phyloP scores from a whole-genome alignment of 2,329 filamentous ascomycete species.

The Paramyrothecium sp. region DNA sequence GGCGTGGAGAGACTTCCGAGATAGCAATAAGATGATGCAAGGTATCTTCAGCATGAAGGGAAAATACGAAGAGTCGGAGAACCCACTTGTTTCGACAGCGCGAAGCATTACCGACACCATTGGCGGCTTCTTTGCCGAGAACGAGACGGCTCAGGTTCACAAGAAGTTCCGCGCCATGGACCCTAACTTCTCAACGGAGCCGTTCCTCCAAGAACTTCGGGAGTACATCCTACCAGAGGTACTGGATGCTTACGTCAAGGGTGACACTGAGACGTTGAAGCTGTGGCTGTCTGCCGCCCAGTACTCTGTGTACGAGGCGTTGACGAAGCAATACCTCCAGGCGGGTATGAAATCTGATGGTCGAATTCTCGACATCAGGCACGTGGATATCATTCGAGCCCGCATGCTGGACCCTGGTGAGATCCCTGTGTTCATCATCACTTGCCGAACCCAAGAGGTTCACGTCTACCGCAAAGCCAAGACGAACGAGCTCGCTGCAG shows the following conservation, averaged over 20 bases:
- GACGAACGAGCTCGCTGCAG: slow-evolving; percentile 82
- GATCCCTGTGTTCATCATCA: slow-evolving; percentile 95
- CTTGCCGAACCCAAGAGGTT: slow-evolving; percentile 93
- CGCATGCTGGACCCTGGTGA: slow-evolving; percentile 82
- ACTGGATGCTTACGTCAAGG: slow-evolving; percentile 96
- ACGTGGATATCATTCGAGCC: slow-evolving; percentile 83
- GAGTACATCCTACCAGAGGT: slow-evolving; percentile 98
- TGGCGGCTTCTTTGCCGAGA: slow-evolving; percentile 95
- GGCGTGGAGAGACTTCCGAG: slow-evolving; percentile 94
- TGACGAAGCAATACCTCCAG: slow-evolving; percentile 93
- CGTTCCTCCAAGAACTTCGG: slow-evolving; percentile 90
- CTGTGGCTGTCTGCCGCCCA: slow-evolving; percentile 96
- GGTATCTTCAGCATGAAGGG: slow-evolving; percentile 82
- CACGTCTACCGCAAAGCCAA: slow-evolving; percentile 96
- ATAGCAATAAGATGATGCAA: slow-evolving; percentile 85
- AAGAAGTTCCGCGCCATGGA: slow-evolving; percentile 98
- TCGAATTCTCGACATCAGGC: slow-evolving; percentile 89
- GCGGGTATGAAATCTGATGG: slow-evolving; percentile 93
- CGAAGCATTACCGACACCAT: slow-evolving; percentile 92
- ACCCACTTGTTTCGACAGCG: slow-evolving; percentile 88
- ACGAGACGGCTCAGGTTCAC: slow-evolving; percentile 95
- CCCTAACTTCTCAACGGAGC: slow-evolving; percentile 89
- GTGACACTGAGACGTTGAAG: slow-evolving; percentile 85
- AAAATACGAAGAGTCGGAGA: slow-evolving; percentile 94
- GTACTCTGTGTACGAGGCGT: slow-evolving; percentile 93